Evolutionary conservation across 495 filamentous ascomycete species (phyloP).

Genomic region (Hamigera avellanea): DNA sequence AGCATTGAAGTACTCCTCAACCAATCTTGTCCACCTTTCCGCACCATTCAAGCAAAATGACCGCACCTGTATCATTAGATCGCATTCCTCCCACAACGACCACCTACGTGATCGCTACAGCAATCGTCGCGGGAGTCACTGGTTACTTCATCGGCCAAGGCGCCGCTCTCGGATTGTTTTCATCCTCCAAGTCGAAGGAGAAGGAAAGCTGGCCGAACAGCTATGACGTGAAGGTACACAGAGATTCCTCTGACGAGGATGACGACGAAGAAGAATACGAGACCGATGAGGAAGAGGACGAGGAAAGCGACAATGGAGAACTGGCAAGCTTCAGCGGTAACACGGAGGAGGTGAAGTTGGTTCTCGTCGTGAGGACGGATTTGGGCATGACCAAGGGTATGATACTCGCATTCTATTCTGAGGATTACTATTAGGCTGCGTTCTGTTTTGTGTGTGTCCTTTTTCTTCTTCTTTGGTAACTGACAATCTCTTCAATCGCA

Average conservation of each 20-base stretch:
- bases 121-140: slow-evolving; percentile 49
- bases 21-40: too few species aligned
- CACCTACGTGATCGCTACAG: slow-evolving; percentile 48
- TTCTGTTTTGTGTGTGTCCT: neutral
- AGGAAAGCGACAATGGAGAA: slow-evolving; percentile 29
- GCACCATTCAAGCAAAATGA: slow-evolving; percentile 18
- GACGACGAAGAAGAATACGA: slow-evolving; percentile 18
- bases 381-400: slow-evolving; percentile 92
- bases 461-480: neutral
- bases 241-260: slow-evolving; percentile 33
- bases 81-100: slow-evolving; percentile 33
- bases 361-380: slow-evolving; percentile 85
- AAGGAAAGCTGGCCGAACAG: slow-evolving; percentile 39
- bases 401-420: too few species aligned
- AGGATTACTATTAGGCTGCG: neutral
- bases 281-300: slow-evolving; percentile 19
- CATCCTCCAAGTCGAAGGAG: slow-evolving; percentile 13
- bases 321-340: slow-evolving; percentile 34
- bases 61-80: slow-evolving; percentile 23
- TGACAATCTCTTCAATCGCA: neutral
- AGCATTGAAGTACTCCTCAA: too few species aligned
- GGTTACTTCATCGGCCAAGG: slow-evolving; percentile 56
- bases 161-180: slow-evolving; percentile 34
- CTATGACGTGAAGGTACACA: slow-evolving; percentile 38
- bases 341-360: slow-evolving; percentile 84